phyloP scores from a whole-genome alignment of 306 rosid species.

The Vigna hirtella region DNA sequence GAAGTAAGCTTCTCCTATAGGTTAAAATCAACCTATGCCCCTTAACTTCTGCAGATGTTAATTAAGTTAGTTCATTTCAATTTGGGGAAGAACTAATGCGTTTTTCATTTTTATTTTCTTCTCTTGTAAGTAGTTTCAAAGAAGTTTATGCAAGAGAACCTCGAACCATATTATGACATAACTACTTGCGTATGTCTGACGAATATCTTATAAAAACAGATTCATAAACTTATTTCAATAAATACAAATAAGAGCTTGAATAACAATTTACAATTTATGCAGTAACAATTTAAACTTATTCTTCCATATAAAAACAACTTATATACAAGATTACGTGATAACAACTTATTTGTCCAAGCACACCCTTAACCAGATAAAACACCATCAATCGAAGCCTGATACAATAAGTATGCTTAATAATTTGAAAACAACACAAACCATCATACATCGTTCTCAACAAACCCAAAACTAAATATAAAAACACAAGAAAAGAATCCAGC shows the following conservation, averaged over 20 bases:
- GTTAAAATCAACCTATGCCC: neutral
- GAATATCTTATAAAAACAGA: neutral
- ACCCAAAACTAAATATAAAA: conserved; percentile 19
- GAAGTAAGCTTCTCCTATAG: neutral
- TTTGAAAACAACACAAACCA: neutral
- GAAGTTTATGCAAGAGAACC: neutral
- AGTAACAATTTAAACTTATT: neutral
- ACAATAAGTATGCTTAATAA: neutral
- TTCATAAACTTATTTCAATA: neutral
- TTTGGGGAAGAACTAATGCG: neutral
- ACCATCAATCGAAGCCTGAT: conserved; percentile 27
- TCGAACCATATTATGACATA: neutral
- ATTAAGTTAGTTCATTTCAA: neutral
- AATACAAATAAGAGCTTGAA: neutral
- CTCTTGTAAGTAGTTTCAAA: neutral
- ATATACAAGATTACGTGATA: neutral
- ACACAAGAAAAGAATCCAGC: neutral
- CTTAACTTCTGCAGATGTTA: neutral
- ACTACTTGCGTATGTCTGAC: neutral
- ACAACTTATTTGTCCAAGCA: neutral
- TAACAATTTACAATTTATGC: neutral
- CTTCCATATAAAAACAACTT: neutral
- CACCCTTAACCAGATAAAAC: conserved; percentile 24
- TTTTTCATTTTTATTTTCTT: neutral
- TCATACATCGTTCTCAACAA: conserved; percentile 12